Evolutionary conservation across 202 grass and related monocot species (phyloP).

Genomic region (Panicum hallii): DNA sequence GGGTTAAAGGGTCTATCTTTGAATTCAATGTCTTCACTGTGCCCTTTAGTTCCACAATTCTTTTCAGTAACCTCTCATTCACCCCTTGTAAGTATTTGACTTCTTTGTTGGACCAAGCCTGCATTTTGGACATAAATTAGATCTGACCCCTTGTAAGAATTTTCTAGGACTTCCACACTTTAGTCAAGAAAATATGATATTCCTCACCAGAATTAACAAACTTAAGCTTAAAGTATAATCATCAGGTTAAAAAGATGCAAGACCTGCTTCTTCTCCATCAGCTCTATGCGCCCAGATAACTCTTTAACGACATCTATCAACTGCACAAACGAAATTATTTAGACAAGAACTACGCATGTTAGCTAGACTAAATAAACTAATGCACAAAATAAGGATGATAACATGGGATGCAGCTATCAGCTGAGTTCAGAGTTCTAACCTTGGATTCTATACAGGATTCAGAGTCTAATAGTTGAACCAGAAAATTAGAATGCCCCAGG

Average conservation of each 20-base stretch:
- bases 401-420: conserved; percentile 15
- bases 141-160: conserved; percentile 21
- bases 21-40: conserved; percentile 56
- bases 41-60: conserved; percentile 53
- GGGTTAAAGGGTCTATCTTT: conserved; percentile 67
- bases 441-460: conserved; percentile 43
- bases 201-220: not conserved
- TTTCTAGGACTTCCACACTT: not conserved
- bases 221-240: no score
- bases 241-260: not conserved
- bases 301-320: conserved; percentile 53
- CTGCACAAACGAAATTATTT: conserved; percentile 23
- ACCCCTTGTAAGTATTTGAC: conserved; percentile 49
- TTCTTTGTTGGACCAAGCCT: conserved; percentile 52
- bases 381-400: not conserved
- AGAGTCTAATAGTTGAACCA: conserved; percentile 42
- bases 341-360: not conserved
- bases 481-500: not conserved
- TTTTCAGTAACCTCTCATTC: conserved; percentile 57
- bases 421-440: conserved; percentile 40
- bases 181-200: conserved; percentile 19
- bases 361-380: not conserved
- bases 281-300: conserved; percentile 47
- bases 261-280: conserved; percentile 64
- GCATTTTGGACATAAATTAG: conserved; percentile 49